Evolutionary conservation across 768 basidiomycete genomes (phyloP).

Genomic region (Inosperma sp.): DNA sequence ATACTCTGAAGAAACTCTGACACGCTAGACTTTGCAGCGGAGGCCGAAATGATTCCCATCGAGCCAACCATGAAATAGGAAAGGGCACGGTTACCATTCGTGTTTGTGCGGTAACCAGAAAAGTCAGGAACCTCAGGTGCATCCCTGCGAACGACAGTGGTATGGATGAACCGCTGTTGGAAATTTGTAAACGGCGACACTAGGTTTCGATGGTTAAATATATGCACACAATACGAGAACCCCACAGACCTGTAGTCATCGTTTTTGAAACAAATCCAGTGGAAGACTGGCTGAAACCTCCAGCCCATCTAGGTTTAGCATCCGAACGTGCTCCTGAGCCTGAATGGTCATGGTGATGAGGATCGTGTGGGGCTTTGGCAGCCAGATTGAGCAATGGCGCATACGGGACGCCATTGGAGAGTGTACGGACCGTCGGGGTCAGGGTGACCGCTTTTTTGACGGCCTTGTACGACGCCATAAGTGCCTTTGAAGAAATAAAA

Average conservation of each 20-base stretch:
- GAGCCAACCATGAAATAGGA: slow-evolving; percentile 91
- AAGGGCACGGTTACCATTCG: slow-evolving; percentile 64
- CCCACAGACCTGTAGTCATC: slow-evolving; percentile 53
- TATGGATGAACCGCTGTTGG: slow-evolving; percentile 74
- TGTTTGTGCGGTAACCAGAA: slow-evolving; percentile 69
- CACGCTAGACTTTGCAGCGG: slow-evolving; percentile 89
- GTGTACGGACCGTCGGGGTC: slow-evolving; percentile 72
- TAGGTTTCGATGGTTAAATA: slow-evolving; percentile 20
- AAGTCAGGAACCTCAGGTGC: slow-evolving; percentile 88
- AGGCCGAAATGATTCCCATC: slow-evolving; percentile 90
- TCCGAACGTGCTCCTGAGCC: slow-evolving; percentile 55
- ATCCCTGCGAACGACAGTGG: slow-evolving; percentile 62
- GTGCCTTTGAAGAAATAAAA: slow-evolving; percentile 18
- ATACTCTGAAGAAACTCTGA: slow-evolving; percentile 94
- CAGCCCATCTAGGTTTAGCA: slow-evolving; percentile 57
- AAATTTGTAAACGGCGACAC: slow-evolving; percentile 51
- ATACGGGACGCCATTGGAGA: slow-evolving; percentile 74
- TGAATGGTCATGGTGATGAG: slow-evolving; percentile 55
- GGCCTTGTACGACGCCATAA: slow-evolving; percentile 66
- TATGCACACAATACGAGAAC: background rate
- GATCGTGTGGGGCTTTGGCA: slow-evolving; percentile 61
- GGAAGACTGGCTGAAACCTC: slow-evolving; percentile 48
- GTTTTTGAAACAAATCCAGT: slow-evolving; percentile 62
- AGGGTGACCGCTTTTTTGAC: slow-evolving; percentile 81
- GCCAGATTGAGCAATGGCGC: slow-evolving; percentile 73